These are phyloP conservation scores for Lactifluus volemus DNA, from an alignment of 768 basidiomycete genomes.

Conservation along the genomic window DNA sequence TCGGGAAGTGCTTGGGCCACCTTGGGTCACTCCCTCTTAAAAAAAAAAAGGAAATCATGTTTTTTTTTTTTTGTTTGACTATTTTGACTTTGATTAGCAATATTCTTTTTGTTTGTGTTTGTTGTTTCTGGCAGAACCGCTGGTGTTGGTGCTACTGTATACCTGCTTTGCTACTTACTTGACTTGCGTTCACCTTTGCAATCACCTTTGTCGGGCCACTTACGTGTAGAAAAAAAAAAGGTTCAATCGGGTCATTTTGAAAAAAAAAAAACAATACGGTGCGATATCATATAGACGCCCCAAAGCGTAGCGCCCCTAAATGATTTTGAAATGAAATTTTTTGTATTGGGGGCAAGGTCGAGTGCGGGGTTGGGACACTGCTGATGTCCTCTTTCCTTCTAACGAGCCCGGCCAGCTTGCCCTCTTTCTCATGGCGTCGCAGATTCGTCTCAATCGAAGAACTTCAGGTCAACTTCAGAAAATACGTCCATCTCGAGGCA, in stretches of 20 bases:
- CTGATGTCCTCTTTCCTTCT: background rate
- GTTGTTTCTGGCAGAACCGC: too few relatives aligned
- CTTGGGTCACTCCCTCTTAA: conserved; percentile 10
- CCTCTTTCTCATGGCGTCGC: background rate
- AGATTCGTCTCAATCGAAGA: background rate
- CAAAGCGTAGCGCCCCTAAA: background rate
- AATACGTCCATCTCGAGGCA: background rate
- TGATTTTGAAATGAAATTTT: background rate
- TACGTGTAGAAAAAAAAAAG: too few relatives aligned
- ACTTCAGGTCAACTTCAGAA: background rate
- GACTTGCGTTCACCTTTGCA: too few relatives aligned
- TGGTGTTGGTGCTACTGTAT: too few relatives aligned
- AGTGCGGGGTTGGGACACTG: background rate
- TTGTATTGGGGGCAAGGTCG: background rate
- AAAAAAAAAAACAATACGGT: background rate
- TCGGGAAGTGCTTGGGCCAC: conserved; percentile 28
- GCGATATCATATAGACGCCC: too few relatives aligned
- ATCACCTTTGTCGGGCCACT: too few relatives aligned
- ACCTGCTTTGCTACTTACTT: too few relatives aligned
- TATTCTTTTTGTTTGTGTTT: too few relatives aligned
- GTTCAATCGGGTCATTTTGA: background rate
- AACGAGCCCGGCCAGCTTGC: background rate
- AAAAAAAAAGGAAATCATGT: too few relatives aligned
- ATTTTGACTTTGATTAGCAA: too few relatives aligned
- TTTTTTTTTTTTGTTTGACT: too few relatives aligned